Conservation (phyloP, 164 flowering plant genomes). For the Vitis rupestris region DNA sequence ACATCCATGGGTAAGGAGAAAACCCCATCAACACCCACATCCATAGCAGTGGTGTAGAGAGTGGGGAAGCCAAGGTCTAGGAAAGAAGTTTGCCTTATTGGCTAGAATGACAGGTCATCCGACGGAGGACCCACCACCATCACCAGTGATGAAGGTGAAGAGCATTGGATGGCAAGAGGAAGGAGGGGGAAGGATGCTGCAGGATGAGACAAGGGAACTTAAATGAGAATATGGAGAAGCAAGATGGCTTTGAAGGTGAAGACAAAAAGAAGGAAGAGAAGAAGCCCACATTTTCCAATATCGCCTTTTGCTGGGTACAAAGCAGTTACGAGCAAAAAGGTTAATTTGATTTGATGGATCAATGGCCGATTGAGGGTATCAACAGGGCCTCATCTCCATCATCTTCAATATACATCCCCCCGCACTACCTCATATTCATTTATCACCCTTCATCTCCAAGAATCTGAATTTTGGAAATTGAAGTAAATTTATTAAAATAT, state of each 20-base stretch:
- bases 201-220: slow-evolving; percentile 21
- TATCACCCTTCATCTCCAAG: background rate
- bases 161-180: background rate
- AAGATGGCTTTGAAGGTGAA: slow-evolving; percentile 11
- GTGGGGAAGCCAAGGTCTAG: background rate
- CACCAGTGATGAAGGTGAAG: background rate
- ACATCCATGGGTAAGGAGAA: background rate
- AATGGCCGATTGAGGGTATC: slow-evolving; percentile 1
- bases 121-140: background rate
- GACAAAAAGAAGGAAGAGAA: slow-evolving; percentile 14
- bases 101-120: slow-evolving; percentile 23
- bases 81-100: background rate
- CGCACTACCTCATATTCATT: background rate
- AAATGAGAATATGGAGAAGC: background rate
- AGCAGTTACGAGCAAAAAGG: slow-evolving; percentile 4
- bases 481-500: too few species aligned
- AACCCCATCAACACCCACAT: background rate
- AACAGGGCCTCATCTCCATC: background rate
- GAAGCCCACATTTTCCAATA: background rate
- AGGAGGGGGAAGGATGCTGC: background rate
- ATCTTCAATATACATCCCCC: background rate
- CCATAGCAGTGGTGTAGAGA: background rate
- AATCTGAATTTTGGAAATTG: too few species aligned
- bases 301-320: slow-evolving; percentile 11
- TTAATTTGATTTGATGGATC: slow-evolving; percentile 22